These are phyloP conservation scores for Vitis amurensis DNA, from an alignment of 164 flowering plant species.

Conservation along the genomic window DNA sequence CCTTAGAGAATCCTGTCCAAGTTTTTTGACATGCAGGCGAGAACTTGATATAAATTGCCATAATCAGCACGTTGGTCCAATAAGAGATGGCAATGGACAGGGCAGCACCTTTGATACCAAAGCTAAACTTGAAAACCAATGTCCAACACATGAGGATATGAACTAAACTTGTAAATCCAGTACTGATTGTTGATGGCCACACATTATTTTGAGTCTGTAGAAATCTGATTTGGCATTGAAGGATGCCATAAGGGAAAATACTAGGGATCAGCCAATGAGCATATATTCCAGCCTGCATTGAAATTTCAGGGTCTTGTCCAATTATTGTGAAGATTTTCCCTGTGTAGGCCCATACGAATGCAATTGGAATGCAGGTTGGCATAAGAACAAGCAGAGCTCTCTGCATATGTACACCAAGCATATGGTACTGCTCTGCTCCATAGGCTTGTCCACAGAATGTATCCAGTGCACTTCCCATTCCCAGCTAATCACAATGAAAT, in stretches of 20 bases:
- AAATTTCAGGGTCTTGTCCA: conserved; percentile 17
- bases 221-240: conserved; percentile 27
- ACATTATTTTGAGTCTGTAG: conserved; percentile 22
- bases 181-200: conserved; percentile 12
- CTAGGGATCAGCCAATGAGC: conserved; percentile 27
- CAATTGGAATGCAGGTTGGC: conserved; percentile 13
- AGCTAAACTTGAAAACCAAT: conserved; percentile 11
- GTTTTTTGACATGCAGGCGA: conserved; percentile 21
- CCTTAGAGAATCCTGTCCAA: conserved; percentile 31
- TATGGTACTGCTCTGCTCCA: conserved; percentile 24
- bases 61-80: conserved; percentile 25
- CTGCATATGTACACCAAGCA: conserved; percentile 23
- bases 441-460: conserved; percentile 28
- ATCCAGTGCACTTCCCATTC: conserved; percentile 26
- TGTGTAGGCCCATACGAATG: conserved; percentile 15
- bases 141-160: conserved; percentile 25
- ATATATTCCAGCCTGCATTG: conserved; percentile 19
- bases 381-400: conserved; percentile 21
- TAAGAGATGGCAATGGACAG: conserved; percentile 22
- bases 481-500: conserved; percentile 12
- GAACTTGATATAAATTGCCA: conserved; percentile 22
- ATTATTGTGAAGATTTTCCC: conserved; percentile 8
- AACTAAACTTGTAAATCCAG: conserved; percentile 13
- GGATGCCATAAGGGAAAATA: conserved; percentile 22
- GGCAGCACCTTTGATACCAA: conserved; percentile 26